Conservation (phyloP, 352 stramenopile genomes). For the Globisporangium barbulae region DNA sequence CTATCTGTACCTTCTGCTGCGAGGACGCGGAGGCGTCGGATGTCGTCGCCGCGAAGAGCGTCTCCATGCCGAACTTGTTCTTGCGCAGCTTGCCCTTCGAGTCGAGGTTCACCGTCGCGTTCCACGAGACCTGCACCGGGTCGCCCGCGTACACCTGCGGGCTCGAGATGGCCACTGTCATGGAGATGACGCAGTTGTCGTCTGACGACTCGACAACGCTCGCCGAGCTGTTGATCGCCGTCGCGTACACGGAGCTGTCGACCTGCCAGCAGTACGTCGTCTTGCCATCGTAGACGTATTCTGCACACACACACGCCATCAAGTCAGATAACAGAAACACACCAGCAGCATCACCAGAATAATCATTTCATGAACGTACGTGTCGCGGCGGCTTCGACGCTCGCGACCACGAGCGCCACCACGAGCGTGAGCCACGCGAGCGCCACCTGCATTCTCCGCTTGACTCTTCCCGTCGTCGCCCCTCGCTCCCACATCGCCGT, state of each 20-base stretch:
- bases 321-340: background rate
- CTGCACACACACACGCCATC: background rate
- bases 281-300: conserved; percentile 30
- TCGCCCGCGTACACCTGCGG: conserved; percentile 53
- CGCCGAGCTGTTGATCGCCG: conserved; percentile 34
- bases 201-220: conserved; percentile 34
- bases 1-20: conserved; percentile 46
- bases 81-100: conserved; percentile 26
- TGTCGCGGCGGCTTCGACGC: conserved; percentile 8
- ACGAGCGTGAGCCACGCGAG: conserved; percentile 16
- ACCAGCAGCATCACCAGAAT: conserved; percentile 1
- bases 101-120: conserved; percentile 43
- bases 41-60: conserved; percentile 29
- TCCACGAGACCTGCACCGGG: conserved; percentile 62
- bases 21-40: conserved; percentile 59
- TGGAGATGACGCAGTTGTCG: conserved; percentile 44
- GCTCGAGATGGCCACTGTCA: conserved; percentile 43
- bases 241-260: conserved; percentile 50
- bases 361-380: conserved; percentile 5
- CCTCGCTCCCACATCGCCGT: conserved; percentile 14
- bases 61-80: conserved; percentile 46
- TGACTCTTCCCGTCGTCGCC: background rate
- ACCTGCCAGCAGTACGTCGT: conserved; percentile 68
- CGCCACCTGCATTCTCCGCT: conserved; percentile 8
- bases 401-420: conserved; percentile 13